Evolutionary conservation across 345 rosid genomes (phyloP).

Genomic region (Pistacia vera): DNA sequence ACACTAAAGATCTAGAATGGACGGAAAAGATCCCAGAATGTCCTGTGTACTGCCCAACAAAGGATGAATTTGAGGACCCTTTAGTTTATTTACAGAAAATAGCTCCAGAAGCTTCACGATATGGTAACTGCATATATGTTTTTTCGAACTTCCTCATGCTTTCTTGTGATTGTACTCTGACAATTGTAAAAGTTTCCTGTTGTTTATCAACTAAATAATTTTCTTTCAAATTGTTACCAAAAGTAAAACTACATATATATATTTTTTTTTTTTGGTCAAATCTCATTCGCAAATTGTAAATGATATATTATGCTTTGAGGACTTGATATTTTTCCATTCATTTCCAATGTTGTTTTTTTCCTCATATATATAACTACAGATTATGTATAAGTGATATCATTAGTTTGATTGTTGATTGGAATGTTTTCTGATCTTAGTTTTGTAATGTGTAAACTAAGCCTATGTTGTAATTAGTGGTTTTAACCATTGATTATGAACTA

Average conservation of each 20-base stretch:
- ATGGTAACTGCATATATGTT: constrained; percentile 51
- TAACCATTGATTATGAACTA: not conserved
- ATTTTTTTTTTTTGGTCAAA: too few relatives aligned
- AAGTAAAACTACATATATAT: not conserved
- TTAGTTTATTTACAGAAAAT: constrained; percentile 87
- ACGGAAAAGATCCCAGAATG: constrained; percentile 86
- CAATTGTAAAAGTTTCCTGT: not conserved
- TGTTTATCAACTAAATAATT: not conserved
- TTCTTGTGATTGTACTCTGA: not conserved
- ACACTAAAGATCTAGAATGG: constrained; percentile 81
- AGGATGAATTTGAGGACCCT: constrained; percentile 97
- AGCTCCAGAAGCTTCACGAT: constrained; percentile 91
- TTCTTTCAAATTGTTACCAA: not conserved
- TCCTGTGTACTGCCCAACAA: constrained; percentile 92
- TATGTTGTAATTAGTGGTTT: not conserved
- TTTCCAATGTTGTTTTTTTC: not conserved
- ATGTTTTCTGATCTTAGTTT: not conserved
- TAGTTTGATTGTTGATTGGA: not conserved
- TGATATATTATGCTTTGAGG: not conserved
- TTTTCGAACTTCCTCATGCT: not conserved
- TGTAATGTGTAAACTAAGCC: not conserved
- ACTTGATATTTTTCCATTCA: not conserved
- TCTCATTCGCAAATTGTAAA: not conserved
- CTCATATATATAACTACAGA: not conserved
- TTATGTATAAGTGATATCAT: not conserved